These are phyloP conservation scores for Craterostigma plantagineum DNA, from an alignment of 257 asterid genomes.

Conservation along the genomic window DNA sequence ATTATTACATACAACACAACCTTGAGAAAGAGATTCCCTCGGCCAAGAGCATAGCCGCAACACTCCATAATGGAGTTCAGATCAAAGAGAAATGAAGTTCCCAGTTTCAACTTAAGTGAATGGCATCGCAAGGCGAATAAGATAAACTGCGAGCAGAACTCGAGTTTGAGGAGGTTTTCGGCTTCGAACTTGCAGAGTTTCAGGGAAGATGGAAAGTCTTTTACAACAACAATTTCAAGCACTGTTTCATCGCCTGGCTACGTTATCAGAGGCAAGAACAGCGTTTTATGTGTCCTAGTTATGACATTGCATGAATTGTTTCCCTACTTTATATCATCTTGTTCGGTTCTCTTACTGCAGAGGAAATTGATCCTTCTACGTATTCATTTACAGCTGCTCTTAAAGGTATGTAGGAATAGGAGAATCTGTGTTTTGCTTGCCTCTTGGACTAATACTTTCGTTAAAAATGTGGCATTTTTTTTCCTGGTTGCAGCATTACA, in stretches of 20 bases:
- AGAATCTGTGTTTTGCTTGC: too few species aligned
- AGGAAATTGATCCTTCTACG: slow-evolving; percentile 80
- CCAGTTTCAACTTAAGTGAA: slow-evolving; percentile 21
- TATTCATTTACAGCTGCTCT: slow-evolving; percentile 78
- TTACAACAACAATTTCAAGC: slow-evolving; percentile 64
- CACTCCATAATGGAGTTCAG: slow-evolving; percentile 13
- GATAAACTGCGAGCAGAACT: slow-evolving; percentile 29
- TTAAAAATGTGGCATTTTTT: not conserved
- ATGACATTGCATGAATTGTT: too few species aligned
- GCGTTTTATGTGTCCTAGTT: too few species aligned
- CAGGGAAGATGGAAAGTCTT: slow-evolving; percentile 46
- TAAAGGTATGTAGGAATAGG: slow-evolving; percentile 22
- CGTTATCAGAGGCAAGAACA: slow-evolving; percentile 36
- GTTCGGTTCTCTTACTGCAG: slow-evolving; percentile 16
- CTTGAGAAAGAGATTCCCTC: too few species aligned
- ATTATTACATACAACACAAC: too few species aligned
- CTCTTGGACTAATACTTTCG: not conserved
- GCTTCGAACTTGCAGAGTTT: slow-evolving; percentile 27
- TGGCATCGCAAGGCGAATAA: too few species aligned
- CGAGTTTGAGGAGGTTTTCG: slow-evolving; percentile 33
- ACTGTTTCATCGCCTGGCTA: slow-evolving; percentile 86
- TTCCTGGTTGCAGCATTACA: slow-evolving; percentile 89
- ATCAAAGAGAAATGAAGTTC: too few species aligned
- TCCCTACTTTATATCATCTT: not conserved
- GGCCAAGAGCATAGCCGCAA: too few species aligned